Percentiles rank a stretch among this genome's conserved stretches.
These are phyloP conservation scores for Cryptococcus sp. DNA, from an alignment of 1,284 basidiomycete genomes.

Conservation along the genomic window DNA sequence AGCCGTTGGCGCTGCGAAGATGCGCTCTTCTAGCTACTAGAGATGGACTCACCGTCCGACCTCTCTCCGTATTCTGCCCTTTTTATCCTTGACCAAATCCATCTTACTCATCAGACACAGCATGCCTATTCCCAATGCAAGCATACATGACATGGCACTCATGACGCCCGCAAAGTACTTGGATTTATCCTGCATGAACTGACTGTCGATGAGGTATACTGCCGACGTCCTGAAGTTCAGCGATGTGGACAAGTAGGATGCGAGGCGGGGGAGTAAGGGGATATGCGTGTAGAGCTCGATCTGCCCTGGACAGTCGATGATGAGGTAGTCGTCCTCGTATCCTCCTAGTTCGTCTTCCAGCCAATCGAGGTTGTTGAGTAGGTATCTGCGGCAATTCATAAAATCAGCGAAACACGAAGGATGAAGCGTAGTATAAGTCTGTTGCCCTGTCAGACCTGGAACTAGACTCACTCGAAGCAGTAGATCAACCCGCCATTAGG, in stretches of 20 bases:
- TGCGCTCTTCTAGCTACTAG: background rate
- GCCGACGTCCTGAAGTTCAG: slow-evolving; percentile 77
- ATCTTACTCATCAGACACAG: slow-evolving; percentile 99
- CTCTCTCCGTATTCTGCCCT: slow-evolving; percentile 71
- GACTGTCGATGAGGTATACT: slow-evolving; percentile 91
- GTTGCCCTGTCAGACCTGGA: background rate
- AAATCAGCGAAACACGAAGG: slow-evolving; percentile 1
- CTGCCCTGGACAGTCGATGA: slow-evolving; percentile 98
- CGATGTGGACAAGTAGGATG: slow-evolving; percentile 62
- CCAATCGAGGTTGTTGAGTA: slow-evolving; percentile 98
- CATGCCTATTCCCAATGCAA: slow-evolving; percentile 94
- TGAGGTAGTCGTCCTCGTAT: slow-evolving; percentile 95
- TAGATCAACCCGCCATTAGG: slow-evolving; percentile 97
- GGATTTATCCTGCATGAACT: slow-evolving; percentile 98
- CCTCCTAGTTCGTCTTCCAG: slow-evolving; percentile 94
- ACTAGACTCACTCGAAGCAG: slow-evolving; percentile 91
- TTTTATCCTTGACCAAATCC: slow-evolving; percentile 83
- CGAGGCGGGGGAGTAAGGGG: slow-evolving; percentile 88
- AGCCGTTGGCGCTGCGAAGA: too few relatives aligned
- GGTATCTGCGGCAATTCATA: slow-evolving; percentile 66
- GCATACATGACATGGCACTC: slow-evolving; percentile 98
- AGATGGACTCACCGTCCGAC: slow-evolving; percentile 66
- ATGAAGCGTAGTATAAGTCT: background rate
- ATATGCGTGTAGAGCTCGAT: slow-evolving; percentile 99
- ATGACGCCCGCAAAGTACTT: slow-evolving; percentile 99